Conservation (phyloP, 495 filamentous ascomycete genomes). For the Penicillium odoratum region DNA sequence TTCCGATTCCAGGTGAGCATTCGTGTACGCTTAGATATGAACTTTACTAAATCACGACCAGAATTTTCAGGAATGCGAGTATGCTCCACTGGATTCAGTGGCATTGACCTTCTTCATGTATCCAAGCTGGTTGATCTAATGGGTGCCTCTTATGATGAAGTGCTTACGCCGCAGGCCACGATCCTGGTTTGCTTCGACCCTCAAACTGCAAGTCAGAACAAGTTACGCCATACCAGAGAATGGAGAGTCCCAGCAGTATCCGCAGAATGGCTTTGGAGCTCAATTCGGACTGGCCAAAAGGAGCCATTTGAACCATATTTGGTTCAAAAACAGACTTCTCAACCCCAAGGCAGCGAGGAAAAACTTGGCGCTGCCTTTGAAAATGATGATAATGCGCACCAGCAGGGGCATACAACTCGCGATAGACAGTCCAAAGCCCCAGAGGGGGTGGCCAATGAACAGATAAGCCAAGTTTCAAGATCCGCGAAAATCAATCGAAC, state of each 20-base stretch:
- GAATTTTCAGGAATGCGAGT: constrained; percentile 68
- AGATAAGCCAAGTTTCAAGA: constrained; percentile 1
- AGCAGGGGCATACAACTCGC: neutral
- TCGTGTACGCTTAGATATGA: neutral
- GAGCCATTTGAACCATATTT: constrained; percentile 52
- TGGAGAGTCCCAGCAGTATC: constrained; percentile 78
- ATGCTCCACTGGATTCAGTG: constrained; percentile 77
- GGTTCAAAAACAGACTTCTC: constrained; percentile 31
- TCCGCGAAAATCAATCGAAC: constrained; percentile 8
- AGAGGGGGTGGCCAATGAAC: neutral
- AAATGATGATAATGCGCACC: constrained; percentile 13
- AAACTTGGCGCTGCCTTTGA: constrained; percentile 20
- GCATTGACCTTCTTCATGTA: constrained; percentile 83
- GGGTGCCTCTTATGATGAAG: constrained; percentile 73
- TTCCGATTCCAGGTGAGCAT: constrained; percentile 61
- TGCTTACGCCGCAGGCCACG: constrained; percentile 62
- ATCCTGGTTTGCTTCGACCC: constrained; percentile 67
- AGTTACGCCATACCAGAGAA: constrained; percentile 68
- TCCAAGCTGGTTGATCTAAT: constrained; percentile 72
- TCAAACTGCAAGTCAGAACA: constrained; percentile 63
- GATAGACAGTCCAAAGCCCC: neutral
- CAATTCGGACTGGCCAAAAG: constrained; percentile 58
- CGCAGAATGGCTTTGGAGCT: constrained; percentile 80
- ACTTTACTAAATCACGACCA: constrained; percentile 20
- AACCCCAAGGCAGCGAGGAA: constrained; percentile 23